phyloP scores from a whole-genome alignment of 129 eudicot species.

The Mikania micrantha region DNA sequence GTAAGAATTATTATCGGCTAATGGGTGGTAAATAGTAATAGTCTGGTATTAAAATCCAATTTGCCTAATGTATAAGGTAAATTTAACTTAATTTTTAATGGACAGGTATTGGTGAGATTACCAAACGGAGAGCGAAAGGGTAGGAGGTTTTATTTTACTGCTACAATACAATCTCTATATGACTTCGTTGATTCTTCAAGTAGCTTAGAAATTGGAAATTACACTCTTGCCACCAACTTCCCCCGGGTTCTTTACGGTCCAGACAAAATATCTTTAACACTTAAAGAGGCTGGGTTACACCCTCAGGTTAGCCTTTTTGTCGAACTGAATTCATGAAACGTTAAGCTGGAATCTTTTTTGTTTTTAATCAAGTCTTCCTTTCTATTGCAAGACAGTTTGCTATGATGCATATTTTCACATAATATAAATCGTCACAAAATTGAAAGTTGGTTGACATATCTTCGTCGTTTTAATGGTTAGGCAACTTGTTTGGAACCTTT shows the following conservation, averaged over 20 bases:
- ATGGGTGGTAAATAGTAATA: too few species aligned
- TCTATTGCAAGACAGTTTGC: neutral
- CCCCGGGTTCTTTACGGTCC: constrained; percentile 75
- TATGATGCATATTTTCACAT: neutral
- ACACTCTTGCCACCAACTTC: constrained; percentile 75
- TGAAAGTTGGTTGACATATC: neutral
- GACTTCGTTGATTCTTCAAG: constrained; percentile 84
- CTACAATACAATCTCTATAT: constrained; percentile 51
- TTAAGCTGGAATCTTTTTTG: neutral
- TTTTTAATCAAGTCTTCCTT: neutral
- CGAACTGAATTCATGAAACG: constrained; percentile 45
- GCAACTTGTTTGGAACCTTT: neutral
- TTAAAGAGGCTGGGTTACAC: constrained; percentile 72
- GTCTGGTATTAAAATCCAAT: too few species aligned
- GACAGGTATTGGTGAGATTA: constrained; percentile 78
- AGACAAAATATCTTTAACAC: constrained; percentile 48
- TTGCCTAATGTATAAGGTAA: neutral
- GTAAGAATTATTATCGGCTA: too few species aligned
- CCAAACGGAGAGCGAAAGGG: constrained; percentile 84
- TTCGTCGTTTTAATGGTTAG: neutral
- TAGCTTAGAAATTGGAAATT: constrained; percentile 55
- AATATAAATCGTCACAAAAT: neutral
- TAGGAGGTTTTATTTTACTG: constrained; percentile 52
- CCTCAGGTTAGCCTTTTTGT: constrained; percentile 92
- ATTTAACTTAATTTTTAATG: neutral